A percentile compares a stretch with the other conserved stretches of the same genome.
phyloP scores from a whole-genome alignment of 306 rosid genomes.

The Mimosa bimucronata region DNA sequence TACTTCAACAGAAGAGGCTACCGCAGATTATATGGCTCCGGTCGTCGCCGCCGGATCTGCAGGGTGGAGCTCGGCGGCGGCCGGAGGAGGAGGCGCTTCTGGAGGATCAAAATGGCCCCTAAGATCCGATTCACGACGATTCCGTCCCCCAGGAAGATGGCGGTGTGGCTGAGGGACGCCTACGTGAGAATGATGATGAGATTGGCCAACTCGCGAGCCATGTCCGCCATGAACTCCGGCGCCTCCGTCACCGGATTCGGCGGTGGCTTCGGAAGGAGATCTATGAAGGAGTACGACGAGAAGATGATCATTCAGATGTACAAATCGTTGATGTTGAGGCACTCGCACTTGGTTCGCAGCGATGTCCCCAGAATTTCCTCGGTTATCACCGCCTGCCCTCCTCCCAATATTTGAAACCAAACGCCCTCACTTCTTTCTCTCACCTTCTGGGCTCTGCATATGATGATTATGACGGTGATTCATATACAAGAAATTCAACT shows the following conservation, averaged over 20 bases:
- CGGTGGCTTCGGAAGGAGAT: constrained; percentile 40
- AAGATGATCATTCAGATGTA: constrained; percentile 71
- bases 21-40: constrained; percentile 46
- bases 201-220: constrained; percentile 62
- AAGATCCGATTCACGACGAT: constrained; percentile 49
- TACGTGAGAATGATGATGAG: constrained; percentile 74
- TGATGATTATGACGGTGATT: neutral
- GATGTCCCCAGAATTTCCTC: constrained; percentile 39
- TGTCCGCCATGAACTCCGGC: constrained; percentile 34
- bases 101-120: constrained; percentile 61
- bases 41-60: constrained; percentile 30
- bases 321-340: constrained; percentile 55
- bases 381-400: neutral
- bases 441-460: neutral
- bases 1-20: constrained; percentile 63
- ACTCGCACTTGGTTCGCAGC: constrained; percentile 46
- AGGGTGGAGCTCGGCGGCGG: constrained; percentile 42
- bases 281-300: constrained; percentile 77
- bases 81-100: constrained; percentile 39
- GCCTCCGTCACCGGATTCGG: constrained; percentile 43
- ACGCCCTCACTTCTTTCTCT: neutral
- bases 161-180: constrained; percentile 76
- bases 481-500: neutral
- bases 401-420: neutral
- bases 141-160: constrained; percentile 64